Percentiles rank a stretch among this genome's conserved stretches.
Conservation (phyloP, 73 alveolate species). For the Breviolum minutum region DNA sequence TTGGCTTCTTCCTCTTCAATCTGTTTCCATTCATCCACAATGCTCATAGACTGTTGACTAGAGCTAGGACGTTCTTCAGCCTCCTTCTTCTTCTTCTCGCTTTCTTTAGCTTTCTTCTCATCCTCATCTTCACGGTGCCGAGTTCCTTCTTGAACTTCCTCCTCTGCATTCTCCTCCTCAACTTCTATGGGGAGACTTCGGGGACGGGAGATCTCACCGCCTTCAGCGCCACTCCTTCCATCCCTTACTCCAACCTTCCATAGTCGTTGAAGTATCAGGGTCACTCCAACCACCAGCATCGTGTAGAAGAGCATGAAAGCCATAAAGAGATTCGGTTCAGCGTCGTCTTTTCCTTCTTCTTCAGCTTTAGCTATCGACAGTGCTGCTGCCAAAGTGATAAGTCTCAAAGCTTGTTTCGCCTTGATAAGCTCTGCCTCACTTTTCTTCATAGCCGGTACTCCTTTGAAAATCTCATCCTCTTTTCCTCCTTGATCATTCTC, state of each 20-base stretch:
- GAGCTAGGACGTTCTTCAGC: background rate
- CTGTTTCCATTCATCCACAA: background rate
- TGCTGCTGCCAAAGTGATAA: too few species aligned
- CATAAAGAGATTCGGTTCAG: too few species aligned
- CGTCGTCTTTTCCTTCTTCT: too few species aligned
- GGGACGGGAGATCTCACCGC: background rate
- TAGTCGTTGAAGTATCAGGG: background rate
- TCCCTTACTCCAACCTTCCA: background rate
- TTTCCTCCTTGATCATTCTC: background rate
- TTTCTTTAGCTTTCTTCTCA: too few species aligned
- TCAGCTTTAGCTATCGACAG: too few species aligned
- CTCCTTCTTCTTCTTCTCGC: background rate
- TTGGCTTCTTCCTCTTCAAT: background rate
- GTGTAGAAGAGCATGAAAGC: too few species aligned
- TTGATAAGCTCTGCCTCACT: too few species aligned
- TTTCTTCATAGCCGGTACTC: background rate
- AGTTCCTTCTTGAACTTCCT: too few species aligned
- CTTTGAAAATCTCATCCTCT: too few species aligned
- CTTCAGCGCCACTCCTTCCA: background rate
- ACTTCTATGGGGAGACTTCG: background rate
- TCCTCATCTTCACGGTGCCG: too few species aligned
- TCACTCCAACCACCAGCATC: too few species aligned
- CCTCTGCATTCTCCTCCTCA: background rate
- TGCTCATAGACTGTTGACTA: background rate
- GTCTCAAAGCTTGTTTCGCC: too few species aligned